Evolutionary conservation across 768 basidiomycete genomes (phyloP).

Genomic region (Leccinum boreale): DNA sequence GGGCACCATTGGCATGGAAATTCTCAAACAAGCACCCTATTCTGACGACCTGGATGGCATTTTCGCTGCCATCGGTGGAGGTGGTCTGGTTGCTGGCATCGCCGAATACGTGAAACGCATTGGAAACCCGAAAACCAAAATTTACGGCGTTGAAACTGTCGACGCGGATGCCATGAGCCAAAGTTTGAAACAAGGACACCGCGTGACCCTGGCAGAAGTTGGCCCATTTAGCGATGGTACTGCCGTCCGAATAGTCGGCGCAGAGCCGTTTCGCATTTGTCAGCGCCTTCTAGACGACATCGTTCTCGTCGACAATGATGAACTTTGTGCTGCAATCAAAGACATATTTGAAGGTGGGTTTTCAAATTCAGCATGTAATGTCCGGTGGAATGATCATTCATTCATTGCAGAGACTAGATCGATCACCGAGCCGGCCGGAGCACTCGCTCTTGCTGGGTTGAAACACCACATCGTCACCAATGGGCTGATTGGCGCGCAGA

Average conservation of each 20-base stretch:
- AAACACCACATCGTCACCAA: conserved; percentile 85
- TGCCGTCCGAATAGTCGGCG: conserved; percentile 92
- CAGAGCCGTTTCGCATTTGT: conserved; percentile 93
- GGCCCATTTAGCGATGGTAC: conserved; percentile 98
- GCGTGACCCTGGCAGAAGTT: conserved; percentile 82
- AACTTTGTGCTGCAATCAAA: conserved; percentile 97
- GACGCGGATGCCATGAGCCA: conserved; percentile 93
- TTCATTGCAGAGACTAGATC: conserved; percentile 73
- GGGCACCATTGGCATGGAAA: conserved; percentile 92
- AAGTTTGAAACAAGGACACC: conserved; percentile 77
- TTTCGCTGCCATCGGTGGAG: conserved; percentile 92
- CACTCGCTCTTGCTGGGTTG: conserved; percentile 86
- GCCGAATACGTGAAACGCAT: conserved; percentile 91
- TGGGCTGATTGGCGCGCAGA: conserved; percentile 75
- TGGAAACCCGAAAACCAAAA: conserved; percentile 75
- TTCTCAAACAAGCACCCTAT: conserved; percentile 81
- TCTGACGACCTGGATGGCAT: conserved; percentile 78
- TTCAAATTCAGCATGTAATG: not conserved
- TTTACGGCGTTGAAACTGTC: conserved; percentile 89
- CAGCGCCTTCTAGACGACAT: conserved; percentile 78
- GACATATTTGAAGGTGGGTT: conserved; percentile 92
- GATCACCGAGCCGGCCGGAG: conserved; percentile 95
- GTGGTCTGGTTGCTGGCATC: conserved; percentile 89
- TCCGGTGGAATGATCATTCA: not conserved
- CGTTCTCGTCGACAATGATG: conserved; percentile 88